Percentiles rank a stretch among this genome's conserved stretches.
Evolutionary conservation across 345 rosid species (phyloP).

Genomic region (Lenwebbia sp.): DNA sequence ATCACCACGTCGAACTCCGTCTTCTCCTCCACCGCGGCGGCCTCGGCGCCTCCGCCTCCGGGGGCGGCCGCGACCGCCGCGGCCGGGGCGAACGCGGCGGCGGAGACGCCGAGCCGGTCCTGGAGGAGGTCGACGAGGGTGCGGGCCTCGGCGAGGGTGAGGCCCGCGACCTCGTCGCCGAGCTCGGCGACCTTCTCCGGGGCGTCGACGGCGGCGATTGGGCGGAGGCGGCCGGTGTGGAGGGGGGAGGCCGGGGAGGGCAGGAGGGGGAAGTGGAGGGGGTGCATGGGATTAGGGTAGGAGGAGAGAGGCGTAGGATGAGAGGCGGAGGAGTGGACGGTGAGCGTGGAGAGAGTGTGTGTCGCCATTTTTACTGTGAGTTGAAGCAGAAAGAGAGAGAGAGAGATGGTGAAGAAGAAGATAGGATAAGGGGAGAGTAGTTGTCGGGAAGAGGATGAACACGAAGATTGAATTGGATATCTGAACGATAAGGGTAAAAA

Average conservation of each 20-base stretch:
- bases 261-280: conserved; percentile 28
- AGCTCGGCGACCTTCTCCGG: conserved; percentile 69
- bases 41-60: conserved; percentile 12
- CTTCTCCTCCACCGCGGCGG: conserved; percentile 41
- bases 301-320: conserved; percentile 7
- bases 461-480: background rate
- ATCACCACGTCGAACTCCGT: conserved; percentile 79
- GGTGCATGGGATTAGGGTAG: background rate
- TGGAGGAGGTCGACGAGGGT: conserved; percentile 69
- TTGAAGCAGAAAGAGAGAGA: background rate
- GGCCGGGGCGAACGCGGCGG: conserved; percentile 60
- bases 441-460: conserved; percentile 1
- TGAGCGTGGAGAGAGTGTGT: conserved; percentile 10
- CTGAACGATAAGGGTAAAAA: too few relatives aligned
- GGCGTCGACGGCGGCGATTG: conserved; percentile 46
- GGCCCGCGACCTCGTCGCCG: conserved; percentile 46
- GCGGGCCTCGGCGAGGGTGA: conserved; percentile 75
- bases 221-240: conserved; percentile 41
- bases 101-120: conserved; percentile 77
- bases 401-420: background rate
- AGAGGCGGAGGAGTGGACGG: conserved; percentile 23
- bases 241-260: too few relatives aligned
- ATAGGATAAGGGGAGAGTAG: background rate
- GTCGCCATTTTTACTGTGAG: conserved; percentile 5
- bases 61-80: conserved; percentile 38